Percentiles rank a stretch among this genome's conserved stretches.
phyloP scores from a whole-genome alignment of 805 yeast genomes.

The Sugiyamaella floridensis region DNA sequence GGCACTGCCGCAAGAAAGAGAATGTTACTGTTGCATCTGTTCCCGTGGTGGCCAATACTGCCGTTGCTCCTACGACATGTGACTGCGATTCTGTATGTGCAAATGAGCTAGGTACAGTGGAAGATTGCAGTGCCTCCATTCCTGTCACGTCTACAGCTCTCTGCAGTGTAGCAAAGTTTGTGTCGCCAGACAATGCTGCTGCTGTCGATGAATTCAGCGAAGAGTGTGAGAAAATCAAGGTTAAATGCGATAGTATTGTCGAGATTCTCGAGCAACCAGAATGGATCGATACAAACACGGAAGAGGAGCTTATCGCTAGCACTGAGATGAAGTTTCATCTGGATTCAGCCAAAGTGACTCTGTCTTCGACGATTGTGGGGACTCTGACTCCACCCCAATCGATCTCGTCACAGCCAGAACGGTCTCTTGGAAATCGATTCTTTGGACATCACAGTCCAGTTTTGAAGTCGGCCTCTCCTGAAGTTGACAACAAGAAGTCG shows the following conservation, averaged over 20 bases:
- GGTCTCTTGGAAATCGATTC: neutral
- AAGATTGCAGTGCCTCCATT: neutral
- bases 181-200: neutral
- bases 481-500: neutral
- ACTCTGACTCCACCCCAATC: neutral
- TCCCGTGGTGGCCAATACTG: neutral
- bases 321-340: conserved; percentile 8
- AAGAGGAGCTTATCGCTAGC: conserved; percentile 3
- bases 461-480: neutral
- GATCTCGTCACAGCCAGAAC: neutral
- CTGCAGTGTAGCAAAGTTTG: neutral
- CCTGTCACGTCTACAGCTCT: neutral
- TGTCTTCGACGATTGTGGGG: conserved; percentile 3
- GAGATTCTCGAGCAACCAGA: conserved; percentile 4
- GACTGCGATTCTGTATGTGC: too few species aligned
- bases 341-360: conserved; percentile 5
- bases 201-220: neutral
- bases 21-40: neutral
- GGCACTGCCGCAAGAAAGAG: conserved; percentile 8
- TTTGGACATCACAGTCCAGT: neutral
- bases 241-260: neutral
- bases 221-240: neutral
- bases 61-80: neutral
- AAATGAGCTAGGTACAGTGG: neutral
- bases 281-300: neutral